phyloP scores from a whole-genome alignment of 352 stramenopile species.

The Phytophthora kernoviae region DNA sequence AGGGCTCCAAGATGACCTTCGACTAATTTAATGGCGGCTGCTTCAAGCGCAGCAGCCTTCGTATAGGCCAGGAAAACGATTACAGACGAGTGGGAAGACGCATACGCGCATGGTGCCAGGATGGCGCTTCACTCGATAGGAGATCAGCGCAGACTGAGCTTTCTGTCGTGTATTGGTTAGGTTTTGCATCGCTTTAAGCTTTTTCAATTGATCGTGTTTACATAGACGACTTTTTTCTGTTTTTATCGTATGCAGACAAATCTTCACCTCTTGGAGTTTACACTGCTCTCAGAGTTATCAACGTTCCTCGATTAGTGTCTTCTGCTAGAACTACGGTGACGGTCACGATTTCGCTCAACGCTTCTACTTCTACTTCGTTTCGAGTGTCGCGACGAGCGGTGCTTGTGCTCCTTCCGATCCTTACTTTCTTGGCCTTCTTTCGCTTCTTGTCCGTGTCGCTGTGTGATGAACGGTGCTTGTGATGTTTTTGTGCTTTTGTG shows the following conservation, averaged over 20 bases:
- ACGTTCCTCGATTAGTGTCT: conserved; percentile 1
- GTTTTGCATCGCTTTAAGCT: conserved; percentile 39
- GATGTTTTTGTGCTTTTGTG: conserved; percentile 39
- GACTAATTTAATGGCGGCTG: conserved; percentile 82
- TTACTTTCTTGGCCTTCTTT: conserved; percentile 36
- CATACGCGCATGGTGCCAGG: conserved; percentile 19
- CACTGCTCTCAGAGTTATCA: too few relatives aligned
- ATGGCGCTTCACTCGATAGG: conserved; percentile 30
- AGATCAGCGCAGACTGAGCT: conserved; percentile 8
- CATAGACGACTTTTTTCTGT: conserved; percentile 23
- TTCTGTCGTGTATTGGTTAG: conserved; percentile 37
- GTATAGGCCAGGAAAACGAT: conserved; percentile 28
- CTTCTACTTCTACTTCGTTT: conserved; percentile 38
- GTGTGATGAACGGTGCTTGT: conserved; percentile 35
- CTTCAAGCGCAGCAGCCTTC: conserved; percentile 12
- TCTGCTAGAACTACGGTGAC: conserved; percentile 20
- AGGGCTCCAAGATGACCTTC: conserved; percentile 97
- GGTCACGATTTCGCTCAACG: conserved; percentile 10
- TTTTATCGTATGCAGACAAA: too few relatives aligned
- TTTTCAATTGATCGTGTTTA: conserved; percentile 39
- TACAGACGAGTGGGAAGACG: conserved; percentile 16
- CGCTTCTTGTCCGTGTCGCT: conserved; percentile 24
- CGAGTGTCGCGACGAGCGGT: conserved; percentile 26
- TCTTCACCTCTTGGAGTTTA: too few relatives aligned
- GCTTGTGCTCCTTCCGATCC: conserved; percentile 35